Conservation (phyloP, 208 protist species). For the Crithidia acanthocephali region DNA sequence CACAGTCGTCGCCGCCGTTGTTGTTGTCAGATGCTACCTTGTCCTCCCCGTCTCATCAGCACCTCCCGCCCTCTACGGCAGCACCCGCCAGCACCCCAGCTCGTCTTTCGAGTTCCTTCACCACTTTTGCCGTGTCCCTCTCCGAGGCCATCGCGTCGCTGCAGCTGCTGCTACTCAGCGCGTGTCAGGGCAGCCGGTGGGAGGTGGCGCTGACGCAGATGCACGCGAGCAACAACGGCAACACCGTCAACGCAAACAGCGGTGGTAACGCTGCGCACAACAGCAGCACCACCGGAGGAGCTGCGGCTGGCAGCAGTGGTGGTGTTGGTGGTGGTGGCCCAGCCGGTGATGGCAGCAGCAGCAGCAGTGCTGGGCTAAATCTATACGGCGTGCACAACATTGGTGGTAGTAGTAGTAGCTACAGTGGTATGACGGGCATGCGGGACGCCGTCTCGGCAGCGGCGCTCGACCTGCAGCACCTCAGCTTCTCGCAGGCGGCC, state of each 20-base stretch:
- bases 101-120: constrained; percentile 11
- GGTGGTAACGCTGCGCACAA: not conserved
- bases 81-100: not conserved
- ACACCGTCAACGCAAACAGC: not conserved
- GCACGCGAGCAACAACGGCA: constrained; percentile 6
- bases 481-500: constrained; percentile 40
- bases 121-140: constrained; percentile 31
- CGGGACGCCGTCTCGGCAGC: constrained; percentile 14
- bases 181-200: constrained; percentile 48
- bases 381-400: no score
- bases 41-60: not conserved
- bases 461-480: constrained; percentile 29
- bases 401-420: not conserved
- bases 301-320: not conserved
- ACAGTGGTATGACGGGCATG: not conserved
- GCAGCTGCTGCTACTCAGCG: constrained; percentile 75
- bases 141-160: constrained; percentile 65
- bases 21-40: no score
- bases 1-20: not conserved
- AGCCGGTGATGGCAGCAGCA: not conserved
- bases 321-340: not conserved
- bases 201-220: constrained; percentile 31
- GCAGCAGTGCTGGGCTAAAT: not conserved
- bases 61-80: not conserved
- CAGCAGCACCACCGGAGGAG: not conserved